These are phyloP conservation scores for Linnemannia elongata DNA, from an alignment of 192 early-diverging fungal species.

Conservation along the genomic window DNA sequence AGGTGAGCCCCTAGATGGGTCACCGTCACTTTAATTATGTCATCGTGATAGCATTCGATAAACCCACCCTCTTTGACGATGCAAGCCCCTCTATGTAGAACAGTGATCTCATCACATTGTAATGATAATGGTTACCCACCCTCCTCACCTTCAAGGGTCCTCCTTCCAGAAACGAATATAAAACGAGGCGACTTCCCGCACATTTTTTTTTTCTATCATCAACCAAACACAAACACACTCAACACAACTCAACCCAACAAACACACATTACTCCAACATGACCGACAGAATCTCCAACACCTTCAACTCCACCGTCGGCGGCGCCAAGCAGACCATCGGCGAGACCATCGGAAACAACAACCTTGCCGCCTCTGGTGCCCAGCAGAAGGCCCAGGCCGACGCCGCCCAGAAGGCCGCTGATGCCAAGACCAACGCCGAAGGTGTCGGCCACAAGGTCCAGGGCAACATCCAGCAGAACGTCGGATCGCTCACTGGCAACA, in stretches of 20 bases:
- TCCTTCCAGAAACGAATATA: not conserved
- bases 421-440: slow-evolving; percentile 36
- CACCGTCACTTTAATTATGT: not conserved
- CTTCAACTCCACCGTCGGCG: slow-evolving; percentile 22
- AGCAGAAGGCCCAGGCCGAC: slow-evolving; percentile 22
- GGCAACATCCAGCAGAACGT: slow-evolving; percentile 14
- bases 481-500: slow-evolving; percentile 13
- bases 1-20: not conserved
- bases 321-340: slow-evolving; percentile 35
- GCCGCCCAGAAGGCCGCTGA: slow-evolving; percentile 6
- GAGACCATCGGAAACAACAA: slow-evolving; percentile 13
- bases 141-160: no score
- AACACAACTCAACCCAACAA: not conserved
- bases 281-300: slow-evolving; percentile 19
- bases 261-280: not conserved
- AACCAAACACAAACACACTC: not conserved
- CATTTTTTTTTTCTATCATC: not conserved
- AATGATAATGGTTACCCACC: not conserved
- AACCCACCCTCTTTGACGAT: not conserved
- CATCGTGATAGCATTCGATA: not conserved
- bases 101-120: not conserved
- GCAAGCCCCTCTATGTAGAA: not conserved
- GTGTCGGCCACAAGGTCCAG: slow-evolving; percentile 21
- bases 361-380: slow-evolving; percentile 20
- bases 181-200: not conserved